Conservation (phyloP, 2,329 filamentous ascomycete genomes). For the Cladosporium sp. region DNA sequence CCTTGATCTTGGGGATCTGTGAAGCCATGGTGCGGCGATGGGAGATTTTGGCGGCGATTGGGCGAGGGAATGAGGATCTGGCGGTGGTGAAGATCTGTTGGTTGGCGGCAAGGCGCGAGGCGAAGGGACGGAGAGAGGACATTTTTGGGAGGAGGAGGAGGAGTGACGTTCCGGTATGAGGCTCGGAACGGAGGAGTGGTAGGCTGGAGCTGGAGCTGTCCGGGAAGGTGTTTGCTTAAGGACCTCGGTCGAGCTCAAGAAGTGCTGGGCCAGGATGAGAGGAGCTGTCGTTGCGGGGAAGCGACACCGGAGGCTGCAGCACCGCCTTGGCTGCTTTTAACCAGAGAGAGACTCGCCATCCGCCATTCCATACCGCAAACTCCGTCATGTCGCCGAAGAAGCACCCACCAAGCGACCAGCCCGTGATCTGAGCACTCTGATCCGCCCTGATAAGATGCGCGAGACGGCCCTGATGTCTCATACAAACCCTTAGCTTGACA, state of each 20-base stretch:
- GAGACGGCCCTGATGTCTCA: constrained; percentile 7
- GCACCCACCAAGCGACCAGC: neutral
- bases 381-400: constrained; percentile 15
- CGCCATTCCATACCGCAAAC: neutral
- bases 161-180: constrained; percentile 17
- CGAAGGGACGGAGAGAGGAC: constrained; percentile 30
- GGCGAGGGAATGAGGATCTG: constrained; percentile 33
- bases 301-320: constrained; percentile 8
- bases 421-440: neutral
- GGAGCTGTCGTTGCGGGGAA: constrained; percentile 14
- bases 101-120: constrained; percentile 22
- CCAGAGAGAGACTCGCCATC: neutral
- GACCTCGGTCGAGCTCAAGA: neutral
- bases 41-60: constrained; percentile 37
- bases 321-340: neutral
- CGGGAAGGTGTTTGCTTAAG: neutral
- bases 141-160: constrained; percentile 22
- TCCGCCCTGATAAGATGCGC: constrained; percentile 3
- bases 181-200: constrained; percentile 3
- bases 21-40: constrained; percentile 43
- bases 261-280: neutral
- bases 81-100: constrained; percentile 25
- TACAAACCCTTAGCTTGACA: neutral
- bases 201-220: neutral
- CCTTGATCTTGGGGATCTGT: constrained; percentile 83